Evolutionary conservation across 352 stramenopile genomes (phyloP).

Genomic region (Phytopythium sindhum): DNA sequence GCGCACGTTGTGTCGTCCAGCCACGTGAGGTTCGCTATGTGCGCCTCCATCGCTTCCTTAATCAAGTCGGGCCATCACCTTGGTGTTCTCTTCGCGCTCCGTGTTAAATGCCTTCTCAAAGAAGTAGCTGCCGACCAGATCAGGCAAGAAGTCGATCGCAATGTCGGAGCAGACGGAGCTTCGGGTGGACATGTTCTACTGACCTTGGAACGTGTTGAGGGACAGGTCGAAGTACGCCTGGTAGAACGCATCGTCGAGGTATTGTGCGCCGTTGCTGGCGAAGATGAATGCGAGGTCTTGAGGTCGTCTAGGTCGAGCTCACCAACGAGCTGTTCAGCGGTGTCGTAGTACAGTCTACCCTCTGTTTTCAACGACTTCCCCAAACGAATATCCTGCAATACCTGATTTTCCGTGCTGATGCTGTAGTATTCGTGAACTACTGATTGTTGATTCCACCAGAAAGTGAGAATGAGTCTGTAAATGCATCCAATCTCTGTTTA

Average conservation of each 20-base stretch:
- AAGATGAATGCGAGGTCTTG: slow-evolving; percentile 45
- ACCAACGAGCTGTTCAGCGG: slow-evolving; percentile 32
- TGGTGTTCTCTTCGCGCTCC: slow-evolving; percentile 54
- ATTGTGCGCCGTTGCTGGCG: slow-evolving; percentile 23
- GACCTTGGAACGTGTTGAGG: slow-evolving; percentile 57
- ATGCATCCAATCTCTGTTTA: too few relatives aligned
- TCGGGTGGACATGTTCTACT: slow-evolving; percentile 44
- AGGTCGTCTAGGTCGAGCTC: slow-evolving; percentile 33
- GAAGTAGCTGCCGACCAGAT: slow-evolving; percentile 74
- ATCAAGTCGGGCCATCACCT: slow-evolving; percentile 81
- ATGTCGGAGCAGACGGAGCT: slow-evolving; percentile 39
- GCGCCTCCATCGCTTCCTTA: slow-evolving; percentile 61
- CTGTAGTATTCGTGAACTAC: too few relatives aligned
- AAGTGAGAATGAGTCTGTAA: too few relatives aligned
- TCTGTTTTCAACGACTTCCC: too few relatives aligned
- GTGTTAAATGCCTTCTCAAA: slow-evolving; percentile 73
- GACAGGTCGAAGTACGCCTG: slow-evolving; percentile 88
- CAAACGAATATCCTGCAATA: too few relatives aligned
- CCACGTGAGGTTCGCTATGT: slow-evolving; percentile 85
- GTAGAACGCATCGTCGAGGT: slow-evolving; percentile 56
- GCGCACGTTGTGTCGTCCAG: slow-evolving; percentile 76
- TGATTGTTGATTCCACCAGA: too few relatives aligned
- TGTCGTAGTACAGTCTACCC: too few relatives aligned
- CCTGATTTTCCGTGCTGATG: too few relatives aligned
- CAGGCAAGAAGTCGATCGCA: slow-evolving; percentile 29